Percentiles rank a stretch among this genome's conserved stretches.
Evolutionary conservation across 225 moss, liverwort and hornwort genomes (phyloP).

Genomic region (Ulota crispa): DNA sequence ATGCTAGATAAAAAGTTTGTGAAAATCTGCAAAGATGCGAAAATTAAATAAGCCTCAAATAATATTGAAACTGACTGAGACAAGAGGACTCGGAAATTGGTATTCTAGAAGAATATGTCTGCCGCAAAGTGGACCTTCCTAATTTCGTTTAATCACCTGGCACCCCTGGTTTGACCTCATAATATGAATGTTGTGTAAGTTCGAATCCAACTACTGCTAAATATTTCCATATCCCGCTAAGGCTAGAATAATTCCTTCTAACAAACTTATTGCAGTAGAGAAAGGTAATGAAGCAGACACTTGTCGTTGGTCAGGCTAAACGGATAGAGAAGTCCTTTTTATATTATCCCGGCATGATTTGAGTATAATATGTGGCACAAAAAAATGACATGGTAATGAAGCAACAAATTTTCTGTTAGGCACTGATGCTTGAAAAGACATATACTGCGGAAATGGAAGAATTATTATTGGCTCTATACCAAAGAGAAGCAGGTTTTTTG

Average conservation of each 20-base stretch:
- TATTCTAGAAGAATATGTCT: neutral
- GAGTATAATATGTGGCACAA: neutral
- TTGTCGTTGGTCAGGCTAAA: neutral
- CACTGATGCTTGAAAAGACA: neutral
- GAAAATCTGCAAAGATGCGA: slow-evolving; percentile 69
- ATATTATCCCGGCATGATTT: neutral
- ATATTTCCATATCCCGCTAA: neutral
- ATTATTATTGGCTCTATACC: neutral
- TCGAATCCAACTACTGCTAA: no score
- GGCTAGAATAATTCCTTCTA: neutral
- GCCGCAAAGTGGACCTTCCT: neutral
- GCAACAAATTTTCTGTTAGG: neutral
- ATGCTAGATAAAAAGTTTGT: slow-evolving; percentile 93
- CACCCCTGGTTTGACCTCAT: no score
- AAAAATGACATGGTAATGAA: neutral
- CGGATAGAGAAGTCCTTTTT: neutral
- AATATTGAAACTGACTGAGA: neutral
- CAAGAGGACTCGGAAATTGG: neutral
- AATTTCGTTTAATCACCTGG: neutral
- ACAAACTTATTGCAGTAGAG: neutral
- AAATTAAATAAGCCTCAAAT: slow-evolving; percentile 17
- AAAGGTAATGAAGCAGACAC: neutral
- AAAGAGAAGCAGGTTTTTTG: neutral
- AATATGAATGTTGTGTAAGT: no score
- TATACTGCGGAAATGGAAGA: neutral